phyloP scores from a whole-genome alignment of 2,329 filamentous ascomycete genomes.

The Cadophora malorum region DNA sequence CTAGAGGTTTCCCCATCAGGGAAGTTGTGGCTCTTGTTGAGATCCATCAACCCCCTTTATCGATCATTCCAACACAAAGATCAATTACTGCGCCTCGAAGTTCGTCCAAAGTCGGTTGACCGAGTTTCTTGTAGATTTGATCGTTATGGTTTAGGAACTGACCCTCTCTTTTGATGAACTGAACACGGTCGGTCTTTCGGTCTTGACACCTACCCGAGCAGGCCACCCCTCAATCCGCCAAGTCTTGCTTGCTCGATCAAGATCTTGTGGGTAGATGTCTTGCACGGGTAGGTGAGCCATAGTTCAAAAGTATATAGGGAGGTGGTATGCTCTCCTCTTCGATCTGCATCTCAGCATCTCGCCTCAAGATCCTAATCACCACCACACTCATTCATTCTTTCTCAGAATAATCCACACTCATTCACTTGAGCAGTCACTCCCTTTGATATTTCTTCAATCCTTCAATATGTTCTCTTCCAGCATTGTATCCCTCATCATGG shows the following conservation, averaged over 20 bases:
- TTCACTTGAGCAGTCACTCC: slow-evolving; percentile 20
- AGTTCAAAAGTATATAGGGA: slow-evolving; percentile 7
- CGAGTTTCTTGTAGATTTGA: neutral
- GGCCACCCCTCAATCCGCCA: neutral
- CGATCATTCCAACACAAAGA: neutral
- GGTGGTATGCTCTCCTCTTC: neutral
- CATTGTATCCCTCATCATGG: slow-evolving; percentile 22
- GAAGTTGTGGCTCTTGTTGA: neutral
- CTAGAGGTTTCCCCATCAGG: neutral
- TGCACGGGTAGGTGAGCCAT: neutral
- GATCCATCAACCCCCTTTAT: neutral
- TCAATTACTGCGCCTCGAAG: slow-evolving; percentile 3
- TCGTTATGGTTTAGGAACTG: neutral
- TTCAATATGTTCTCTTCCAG: slow-evolving; percentile 24
- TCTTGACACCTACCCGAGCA: neutral
- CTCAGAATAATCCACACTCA: slow-evolving; percentile 19
- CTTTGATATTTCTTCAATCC: neutral
- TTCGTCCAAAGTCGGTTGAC: neutral
- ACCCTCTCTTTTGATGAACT: neutral
- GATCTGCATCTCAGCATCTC: slow-evolving; percentile 15
- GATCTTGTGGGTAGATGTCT: neutral
- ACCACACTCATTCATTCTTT: slow-evolving; percentile 21
- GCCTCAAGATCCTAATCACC: slow-evolving; percentile 16
- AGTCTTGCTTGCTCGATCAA: neutral
- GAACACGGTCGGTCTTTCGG: neutral